Evolutionary conservation across 805 yeast genomes (phyloP).

Genomic region (Scheffersomyces stipitis): DNA sequence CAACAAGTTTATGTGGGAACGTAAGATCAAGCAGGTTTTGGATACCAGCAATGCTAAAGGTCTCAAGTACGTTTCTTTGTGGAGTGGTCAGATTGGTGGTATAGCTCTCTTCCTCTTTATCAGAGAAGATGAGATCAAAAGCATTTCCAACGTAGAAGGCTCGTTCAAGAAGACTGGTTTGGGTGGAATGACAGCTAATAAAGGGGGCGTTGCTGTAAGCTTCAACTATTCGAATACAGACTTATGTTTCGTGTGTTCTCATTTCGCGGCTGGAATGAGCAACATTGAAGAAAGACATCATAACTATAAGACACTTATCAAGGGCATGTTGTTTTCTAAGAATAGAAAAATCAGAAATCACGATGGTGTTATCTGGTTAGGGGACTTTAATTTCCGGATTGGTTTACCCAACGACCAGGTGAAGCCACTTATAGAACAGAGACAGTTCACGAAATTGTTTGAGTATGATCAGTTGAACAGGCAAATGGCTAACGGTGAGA

Average conservation of each 20-base stretch:
- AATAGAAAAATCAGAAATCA: slow-evolving; percentile 69
- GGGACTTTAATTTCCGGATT: slow-evolving; percentile 89
- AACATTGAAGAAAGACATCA: slow-evolving; percentile 81
- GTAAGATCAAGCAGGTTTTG: slow-evolving; percentile 51
- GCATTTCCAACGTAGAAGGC: slow-evolving; percentile 64
- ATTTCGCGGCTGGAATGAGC: slow-evolving; percentile 90
- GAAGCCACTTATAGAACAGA: slow-evolving; percentile 48
- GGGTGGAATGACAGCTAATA: slow-evolving; percentile 83
- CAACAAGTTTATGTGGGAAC: slow-evolving; percentile 64
- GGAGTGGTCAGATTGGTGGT: slow-evolving; percentile 87
- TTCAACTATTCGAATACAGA: slow-evolving; percentile 64
- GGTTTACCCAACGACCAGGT: slow-evolving; percentile 71
- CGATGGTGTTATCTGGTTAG: slow-evolving; percentile 89
- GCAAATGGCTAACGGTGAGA: slow-evolving; percentile 71
- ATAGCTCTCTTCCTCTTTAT: slow-evolving; percentile 69
- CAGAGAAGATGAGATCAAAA: slow-evolving; percentile 48
- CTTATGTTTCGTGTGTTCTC: slow-evolving; percentile 80
- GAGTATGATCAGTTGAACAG: slow-evolving; percentile 74
- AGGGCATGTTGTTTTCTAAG: slow-evolving; percentile 63
- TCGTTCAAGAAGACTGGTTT: slow-evolving; percentile 87
- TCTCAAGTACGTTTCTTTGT: slow-evolving; percentile 54
- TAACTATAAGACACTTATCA: slow-evolving; percentile 77
- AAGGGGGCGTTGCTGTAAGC: slow-evolving; percentile 78
- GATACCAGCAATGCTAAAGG: slow-evolving; percentile 33
- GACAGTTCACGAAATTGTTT: slow-evolving; percentile 51